Evolutionary conservation across 345 rosid genomes (phyloP), one percentile per base, ranked within the genome.

Genomic region (Alliaria petiolata): DNA sequence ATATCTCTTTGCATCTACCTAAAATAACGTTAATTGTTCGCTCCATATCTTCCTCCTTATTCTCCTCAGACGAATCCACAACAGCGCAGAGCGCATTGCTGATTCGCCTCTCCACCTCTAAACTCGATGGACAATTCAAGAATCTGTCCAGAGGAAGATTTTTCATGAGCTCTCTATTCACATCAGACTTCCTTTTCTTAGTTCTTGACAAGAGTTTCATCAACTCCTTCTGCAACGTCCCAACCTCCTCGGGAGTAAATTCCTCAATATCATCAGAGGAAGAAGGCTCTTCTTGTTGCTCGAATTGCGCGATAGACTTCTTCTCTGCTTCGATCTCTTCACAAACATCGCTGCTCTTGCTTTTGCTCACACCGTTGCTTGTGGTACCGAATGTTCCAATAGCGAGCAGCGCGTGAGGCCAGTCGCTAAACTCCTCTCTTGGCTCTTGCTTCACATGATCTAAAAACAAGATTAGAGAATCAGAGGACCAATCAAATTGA

Each of bases 91-190:
- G 72, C 10, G 81, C 83, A 60, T 76, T 76, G 59, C 95, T 85
- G 28, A 84, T 75, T 71, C 98, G 82, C 49, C 98, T 77, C 49
- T 86, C 92, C 0, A 93, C 91, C 70, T 93, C 98, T 85, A 93
- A 84, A 80, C 95, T 89, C 8, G 98, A 93, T 49, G 98, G 98
- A 77, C 98, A 93, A 51, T 93, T 93, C 15, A 93, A 88, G 71
- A 91, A 93, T 76, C 97, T 90, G 75, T 93, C 96, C 82, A 93
- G 63, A 34, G 97, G 98, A 45, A 86, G 90, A 62, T 78, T 73
- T 16, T 73, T 87, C 49, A 85, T 71, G 25, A 78, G 71, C 69
- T 87, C 84, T 65, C 83, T 87, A 15, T 84, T 83, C n/a, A 73
- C 77, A 28, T 90, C 79, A 9, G 83, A 67, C 25, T 75, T 71